phyloP scores from a whole-genome alignment of 352 stramenopile species.

The Pythium monospermum region DNA sequence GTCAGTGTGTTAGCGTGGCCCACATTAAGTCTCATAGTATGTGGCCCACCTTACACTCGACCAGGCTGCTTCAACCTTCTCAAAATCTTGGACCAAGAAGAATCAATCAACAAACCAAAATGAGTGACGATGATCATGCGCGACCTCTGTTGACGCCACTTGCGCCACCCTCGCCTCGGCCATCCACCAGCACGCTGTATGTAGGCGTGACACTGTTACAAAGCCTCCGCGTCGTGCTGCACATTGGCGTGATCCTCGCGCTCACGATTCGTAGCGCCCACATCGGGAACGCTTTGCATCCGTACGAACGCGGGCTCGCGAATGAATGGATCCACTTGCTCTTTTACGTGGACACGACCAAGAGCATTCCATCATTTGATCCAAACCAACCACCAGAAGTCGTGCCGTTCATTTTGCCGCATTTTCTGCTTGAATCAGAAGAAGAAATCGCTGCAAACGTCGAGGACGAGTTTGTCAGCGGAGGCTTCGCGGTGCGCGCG shows the following conservation, averaged over 20 bases:
- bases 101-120: no score
- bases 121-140: no score
- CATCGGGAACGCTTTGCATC: constrained; percentile 43
- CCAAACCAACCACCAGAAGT: constrained; percentile 1
- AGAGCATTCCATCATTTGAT: constrained; percentile 10
- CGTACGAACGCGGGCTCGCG: constrained; percentile 51
- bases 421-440: constrained; percentile 61
- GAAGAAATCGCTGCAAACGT: constrained; percentile 64
- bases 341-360: constrained; percentile 57
- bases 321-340: constrained; percentile 70
- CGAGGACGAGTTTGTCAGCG: constrained; percentile 54
- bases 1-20: no score
- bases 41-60: no score
- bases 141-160: no score
- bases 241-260: constrained; percentile 34
- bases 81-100: no score
- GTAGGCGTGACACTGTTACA: constrained; percentile 15
- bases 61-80: no score
- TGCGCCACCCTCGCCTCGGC: no score
- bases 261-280: constrained; percentile 43
- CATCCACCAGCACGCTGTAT: no score
- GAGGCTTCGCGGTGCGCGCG: constrained; percentile 40
- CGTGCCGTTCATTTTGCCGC: constrained; percentile 40
- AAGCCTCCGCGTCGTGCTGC: constrained; percentile 29
- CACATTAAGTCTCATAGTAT: no score